Base-by-base conservation (phyloP, 139 green algal species). In the Volvox reticuliferus region DNA sequence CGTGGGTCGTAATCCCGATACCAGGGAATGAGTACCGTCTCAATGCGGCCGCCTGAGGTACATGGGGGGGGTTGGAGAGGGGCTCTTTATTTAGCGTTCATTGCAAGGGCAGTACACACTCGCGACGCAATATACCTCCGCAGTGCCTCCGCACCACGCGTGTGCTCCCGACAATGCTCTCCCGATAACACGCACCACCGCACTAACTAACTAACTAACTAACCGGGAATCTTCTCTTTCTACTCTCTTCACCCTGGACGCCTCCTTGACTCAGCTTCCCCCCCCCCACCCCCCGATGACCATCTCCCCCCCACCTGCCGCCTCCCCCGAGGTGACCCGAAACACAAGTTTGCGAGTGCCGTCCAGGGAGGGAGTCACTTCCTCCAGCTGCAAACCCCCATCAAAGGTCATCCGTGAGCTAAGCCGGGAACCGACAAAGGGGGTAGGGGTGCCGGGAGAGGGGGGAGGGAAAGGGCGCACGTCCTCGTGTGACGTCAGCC, bases 1-100 rank as follows among this genome's bases (percentile, higher is more conserved):
- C 33, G 61, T 30, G 63, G 50, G 44, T 89, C 82, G 36, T 90
- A 82, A 28, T 86, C 79, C 33, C 89, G 68, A 44, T 68, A 89
- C 65, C 96, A 91, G 35, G 96, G 96, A 37, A 98, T 98, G 18
- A 98, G 81, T 44, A 98, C 96, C 6, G 96, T 91, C 93, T 98
- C 96, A 32, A 97, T 92, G 3, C 69, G 80, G 75, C 79, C 86
- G 44, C 91, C 93, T 87, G 65, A 17, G 62, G 62, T 24, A 69
- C 19, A 19, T 17, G 62, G 62, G 24, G 21, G 6, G 12, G 21
- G 65, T 2, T 12, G 24, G 6, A 73, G 65, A 55, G 44, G 44
- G 9, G 44, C 44, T 55, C 44, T 55, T 55, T n/a, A n/a, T n/a
- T n/a, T n/a, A n/a, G n/a, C n/a, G n/a, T n/a, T n/a, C n/a, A n/a